These are phyloP conservation scores for Stentor coeruleus DNA, from an alignment of 73 alveolate genomes.

Conservation along the genomic window DNA sequence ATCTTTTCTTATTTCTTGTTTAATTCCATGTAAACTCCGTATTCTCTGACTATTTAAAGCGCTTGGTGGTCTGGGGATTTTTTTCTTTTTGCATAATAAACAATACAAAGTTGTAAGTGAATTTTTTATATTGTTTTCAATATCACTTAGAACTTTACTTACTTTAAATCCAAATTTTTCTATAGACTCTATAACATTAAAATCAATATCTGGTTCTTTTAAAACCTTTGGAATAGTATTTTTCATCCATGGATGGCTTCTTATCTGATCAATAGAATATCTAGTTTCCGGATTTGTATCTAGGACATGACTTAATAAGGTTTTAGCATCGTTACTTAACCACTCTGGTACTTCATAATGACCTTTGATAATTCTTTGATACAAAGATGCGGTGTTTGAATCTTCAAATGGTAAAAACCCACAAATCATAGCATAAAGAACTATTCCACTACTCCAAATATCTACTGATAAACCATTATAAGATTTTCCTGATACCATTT, in stretches of 20 bases:
- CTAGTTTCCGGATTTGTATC: slow-evolving; percentile 87
- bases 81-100: too few species aligned
- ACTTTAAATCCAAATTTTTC: not conserved
- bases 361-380: slow-evolving; percentile 62
- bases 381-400: slow-evolving; percentile 61
- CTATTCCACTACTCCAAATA: slow-evolving; percentile 26
- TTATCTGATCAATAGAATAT: slow-evolving; percentile 58
- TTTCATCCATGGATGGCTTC: slow-evolving; percentile 68
- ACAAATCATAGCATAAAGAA: slow-evolving; percentile 71
- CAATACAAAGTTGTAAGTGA: not conserved
- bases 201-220: not conserved
- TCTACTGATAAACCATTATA: slow-evolving; percentile 24
- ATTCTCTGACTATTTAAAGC: not conserved
- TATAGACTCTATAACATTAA: not conserved
- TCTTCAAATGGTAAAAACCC: slow-evolving; percentile 97
- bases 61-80: not conserved
- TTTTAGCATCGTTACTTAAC: slow-evolving; percentile 73
- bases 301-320: slow-evolving; percentile 76
- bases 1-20: not conserved
- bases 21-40: not conserved
- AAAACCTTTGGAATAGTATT: not conserved
- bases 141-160: too few species aligned
- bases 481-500: slow-evolving; percentile 14
- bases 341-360: slow-evolving; percentile 40
- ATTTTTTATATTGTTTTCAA: too few species aligned